These are phyloP conservation scores for Chlorella sp. DNA, from an alignment of 139 green algal genomes.

Conservation along the genomic window DNA sequence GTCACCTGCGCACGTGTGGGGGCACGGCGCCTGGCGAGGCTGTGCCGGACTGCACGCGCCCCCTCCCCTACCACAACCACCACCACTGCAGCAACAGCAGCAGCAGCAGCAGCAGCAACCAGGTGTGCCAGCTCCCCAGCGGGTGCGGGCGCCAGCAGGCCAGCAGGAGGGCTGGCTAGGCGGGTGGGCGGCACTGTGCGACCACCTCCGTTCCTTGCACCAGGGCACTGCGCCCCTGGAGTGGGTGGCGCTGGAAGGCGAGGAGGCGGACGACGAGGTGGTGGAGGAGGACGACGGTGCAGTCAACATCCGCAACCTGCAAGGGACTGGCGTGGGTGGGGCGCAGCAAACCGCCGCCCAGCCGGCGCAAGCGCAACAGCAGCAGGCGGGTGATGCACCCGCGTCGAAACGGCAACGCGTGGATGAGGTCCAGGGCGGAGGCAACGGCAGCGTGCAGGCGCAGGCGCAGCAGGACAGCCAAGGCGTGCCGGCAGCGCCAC, in stretches of 20 bases:
- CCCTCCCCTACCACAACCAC: background rate
- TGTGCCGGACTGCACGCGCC: background rate
- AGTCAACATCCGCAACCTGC: no score
- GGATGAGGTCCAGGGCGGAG: no score
- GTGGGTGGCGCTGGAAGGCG: background rate
- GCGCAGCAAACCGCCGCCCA: no score
- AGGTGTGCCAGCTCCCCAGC: no score
- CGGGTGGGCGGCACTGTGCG: background rate
- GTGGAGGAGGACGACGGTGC: background rate
- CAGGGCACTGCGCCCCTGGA: background rate
- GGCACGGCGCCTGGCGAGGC: constrained; percentile 1
- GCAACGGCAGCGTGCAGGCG: no score
- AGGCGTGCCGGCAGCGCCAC: no score
- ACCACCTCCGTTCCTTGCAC: background rate
- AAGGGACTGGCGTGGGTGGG: no score
- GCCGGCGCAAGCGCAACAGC: no score
- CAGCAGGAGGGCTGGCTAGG: background rate
- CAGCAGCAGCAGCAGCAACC: constrained; percentile 2
- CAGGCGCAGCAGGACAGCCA: no score
- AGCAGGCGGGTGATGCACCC: no score
- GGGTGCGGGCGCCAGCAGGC: no score
- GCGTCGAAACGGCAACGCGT: no score
- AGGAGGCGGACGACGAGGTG: background rate
- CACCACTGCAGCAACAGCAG: background rate
- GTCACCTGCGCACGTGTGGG: constrained; percentile 1